Evolutionary conservation across 164 flowering plant genomes (phyloP).

Genomic region (Dillenia suffruticosa): DNA sequence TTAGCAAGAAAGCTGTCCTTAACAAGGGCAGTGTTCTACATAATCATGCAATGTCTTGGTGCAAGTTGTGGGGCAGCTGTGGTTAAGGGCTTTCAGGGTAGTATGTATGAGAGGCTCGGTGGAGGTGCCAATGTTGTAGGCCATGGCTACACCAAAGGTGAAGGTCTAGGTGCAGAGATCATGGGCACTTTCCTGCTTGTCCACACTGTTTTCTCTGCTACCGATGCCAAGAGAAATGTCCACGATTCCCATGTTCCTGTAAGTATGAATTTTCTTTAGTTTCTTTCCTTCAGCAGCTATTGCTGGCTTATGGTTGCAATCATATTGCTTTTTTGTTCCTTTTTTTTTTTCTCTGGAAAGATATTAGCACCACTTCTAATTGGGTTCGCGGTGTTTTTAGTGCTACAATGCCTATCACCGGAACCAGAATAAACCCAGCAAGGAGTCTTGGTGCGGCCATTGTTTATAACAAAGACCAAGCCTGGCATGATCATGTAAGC

Average conservation of each 20-base stretch:
- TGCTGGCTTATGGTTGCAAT: not conserved
- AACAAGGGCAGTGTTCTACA: conserved; percentile 74
- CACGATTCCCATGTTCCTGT: conserved; percentile 94
- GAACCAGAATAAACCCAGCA: conserved; percentile 89
- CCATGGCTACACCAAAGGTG: conserved; percentile 74
- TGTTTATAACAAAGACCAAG: conserved; percentile 59
- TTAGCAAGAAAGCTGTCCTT: conserved; percentile 72
- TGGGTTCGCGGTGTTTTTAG: conserved; percentile 81
- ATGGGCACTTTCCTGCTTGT: conserved; percentile 88
- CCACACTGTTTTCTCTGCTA: conserved; percentile 88
- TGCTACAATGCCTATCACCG: conserved; percentile 82
- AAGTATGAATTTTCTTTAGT: conserved; percentile 13
- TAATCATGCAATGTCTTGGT: conserved; percentile 80
- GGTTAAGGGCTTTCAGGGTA: conserved; percentile 59
- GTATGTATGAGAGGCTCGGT: conserved; percentile 18
- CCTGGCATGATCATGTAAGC: conserved; percentile 77
- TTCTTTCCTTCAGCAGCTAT: not conserved
- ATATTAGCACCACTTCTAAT: conserved; percentile 83
- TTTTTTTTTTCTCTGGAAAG: conserved; percentile 21
- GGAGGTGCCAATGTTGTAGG: conserved; percentile 72
- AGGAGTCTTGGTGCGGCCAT: conserved; percentile 86
- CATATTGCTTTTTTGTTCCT: not conserved
- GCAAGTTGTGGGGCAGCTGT: conserved; percentile 86
- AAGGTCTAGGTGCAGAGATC: conserved; percentile 83
- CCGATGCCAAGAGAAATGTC: conserved; percentile 85